Evolutionary conservation across 768 basidiomycete genomes (phyloP).

Genomic region (Aureoboletus auriporus): DNA sequence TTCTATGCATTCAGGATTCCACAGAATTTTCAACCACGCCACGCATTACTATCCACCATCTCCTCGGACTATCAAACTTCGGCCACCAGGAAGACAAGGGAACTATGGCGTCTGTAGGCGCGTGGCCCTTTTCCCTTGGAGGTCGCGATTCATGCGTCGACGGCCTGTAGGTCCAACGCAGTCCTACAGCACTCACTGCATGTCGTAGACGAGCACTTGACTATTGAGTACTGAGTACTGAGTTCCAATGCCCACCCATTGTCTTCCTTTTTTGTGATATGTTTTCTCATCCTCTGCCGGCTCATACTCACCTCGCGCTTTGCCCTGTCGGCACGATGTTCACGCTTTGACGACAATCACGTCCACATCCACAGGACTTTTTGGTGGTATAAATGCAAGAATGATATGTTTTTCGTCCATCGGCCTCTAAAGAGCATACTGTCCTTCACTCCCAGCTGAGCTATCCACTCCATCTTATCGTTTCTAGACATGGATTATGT

Average conservation of each 20-base stretch:
- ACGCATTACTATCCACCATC: no score
- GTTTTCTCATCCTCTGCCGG: neutral
- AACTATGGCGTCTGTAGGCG: no score
- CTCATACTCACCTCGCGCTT: neutral
- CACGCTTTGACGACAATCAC: conserved; percentile 14
- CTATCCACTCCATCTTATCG: neutral
- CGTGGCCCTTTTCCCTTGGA: no score
- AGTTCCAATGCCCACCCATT: neutral
- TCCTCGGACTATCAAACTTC: no score
- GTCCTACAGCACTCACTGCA: no score
- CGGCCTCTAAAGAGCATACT: neutral
- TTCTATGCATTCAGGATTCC: no score
- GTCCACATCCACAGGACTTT: neutral
- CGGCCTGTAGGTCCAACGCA: no score
- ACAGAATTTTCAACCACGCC: no score
- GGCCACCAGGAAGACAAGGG: no score
- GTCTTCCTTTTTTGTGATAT: conserved; percentile 3
- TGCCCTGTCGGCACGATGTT: neutral
- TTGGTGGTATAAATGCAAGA: conserved; percentile 8
- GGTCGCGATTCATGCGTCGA: no score
- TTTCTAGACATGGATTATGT: neutral
- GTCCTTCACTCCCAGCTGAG: neutral
- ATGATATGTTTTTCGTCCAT: neutral
- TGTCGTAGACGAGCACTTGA: no score
- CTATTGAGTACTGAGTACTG: no score